Evolutionary conservation across 495 filamentous ascomycete genomes (phyloP).

Genomic region (Podospora appendiculata): DNA sequence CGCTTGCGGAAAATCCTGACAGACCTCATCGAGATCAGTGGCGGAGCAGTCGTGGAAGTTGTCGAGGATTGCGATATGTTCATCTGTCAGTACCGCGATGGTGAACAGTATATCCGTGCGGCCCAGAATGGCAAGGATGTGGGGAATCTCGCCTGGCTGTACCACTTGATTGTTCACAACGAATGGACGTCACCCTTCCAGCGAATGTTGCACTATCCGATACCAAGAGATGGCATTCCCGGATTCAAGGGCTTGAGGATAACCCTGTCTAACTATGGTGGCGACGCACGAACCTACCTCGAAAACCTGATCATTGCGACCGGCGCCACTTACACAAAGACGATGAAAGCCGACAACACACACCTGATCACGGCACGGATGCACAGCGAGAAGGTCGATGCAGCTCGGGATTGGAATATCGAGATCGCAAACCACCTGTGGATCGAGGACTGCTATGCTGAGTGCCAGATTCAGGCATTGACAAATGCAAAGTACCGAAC

Average conservation of each 20-base stretch:
- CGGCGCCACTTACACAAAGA: conserved; percentile 69
- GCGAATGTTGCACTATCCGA: conserved; percentile 81
- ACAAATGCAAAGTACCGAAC: conserved; percentile 64
- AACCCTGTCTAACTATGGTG: conserved; percentile 90
- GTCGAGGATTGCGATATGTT: conserved; percentile 71
- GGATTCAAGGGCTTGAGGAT: conserved; percentile 72
- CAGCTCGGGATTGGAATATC: conserved; percentile 87
- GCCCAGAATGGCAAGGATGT: conserved; percentile 70
- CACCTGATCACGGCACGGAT: background rate
- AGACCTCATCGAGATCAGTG: conserved; percentile 58
- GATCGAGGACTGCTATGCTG: conserved; percentile 95
- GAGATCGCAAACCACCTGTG: conserved; percentile 90
- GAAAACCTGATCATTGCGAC: conserved; percentile 81
- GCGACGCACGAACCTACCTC: conserved; percentile 86
- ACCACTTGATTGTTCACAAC: conserved; percentile 80
- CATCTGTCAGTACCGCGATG: conserved; percentile 81
- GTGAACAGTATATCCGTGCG: conserved; percentile 67
- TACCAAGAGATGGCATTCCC: conserved; percentile 64
- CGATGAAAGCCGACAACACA: background rate
- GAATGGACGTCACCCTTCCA: conserved; percentile 76
- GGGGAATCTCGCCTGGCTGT: conserved; percentile 90
- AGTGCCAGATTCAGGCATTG: conserved; percentile 62
- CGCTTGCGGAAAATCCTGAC: conserved; percentile 60
- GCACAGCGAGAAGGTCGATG: conserved; percentile 81
- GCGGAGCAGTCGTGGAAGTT: conserved; percentile 57